These are phyloP conservation scores for Cutaneotrichosporon cyanovorans DNA, from an alignment of 1,284 basidiomycete species.

Conservation along the genomic window DNA sequence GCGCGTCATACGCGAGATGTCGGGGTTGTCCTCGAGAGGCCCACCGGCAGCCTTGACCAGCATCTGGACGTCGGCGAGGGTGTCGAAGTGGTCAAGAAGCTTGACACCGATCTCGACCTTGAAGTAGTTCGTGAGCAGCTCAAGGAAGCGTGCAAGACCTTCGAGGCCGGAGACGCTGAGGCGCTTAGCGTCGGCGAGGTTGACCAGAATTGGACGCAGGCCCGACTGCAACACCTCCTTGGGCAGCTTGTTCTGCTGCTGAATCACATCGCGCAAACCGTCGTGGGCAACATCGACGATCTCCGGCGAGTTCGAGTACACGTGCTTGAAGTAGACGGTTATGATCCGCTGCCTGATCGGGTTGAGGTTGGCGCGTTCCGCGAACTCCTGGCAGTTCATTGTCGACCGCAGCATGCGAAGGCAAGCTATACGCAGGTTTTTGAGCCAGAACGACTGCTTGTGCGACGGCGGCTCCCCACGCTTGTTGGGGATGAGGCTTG, in stretches of 20 bases:
- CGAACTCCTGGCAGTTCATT: conserved; percentile 90
- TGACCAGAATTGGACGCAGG: conserved; percentile 92
- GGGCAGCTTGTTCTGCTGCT: conserved; percentile 84
- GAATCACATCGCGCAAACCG: conserved; percentile 80
- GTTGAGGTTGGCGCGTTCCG: conserved; percentile 62
- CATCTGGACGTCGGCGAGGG: conserved; percentile 71
- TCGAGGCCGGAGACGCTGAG: conserved; percentile 91
- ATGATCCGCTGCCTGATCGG: conserved; percentile 79
- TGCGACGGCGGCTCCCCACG: conserved; percentile 62
- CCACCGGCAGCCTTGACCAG: conserved; percentile 69
- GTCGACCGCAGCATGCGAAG: conserved; percentile 88
- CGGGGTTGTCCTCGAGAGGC: conserved; percentile 79
- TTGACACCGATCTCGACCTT: conserved; percentile 99
- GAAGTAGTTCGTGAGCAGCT: conserved; percentile 97
- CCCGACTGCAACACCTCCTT: conserved; percentile 94
- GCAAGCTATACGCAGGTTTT: conserved; percentile 89
- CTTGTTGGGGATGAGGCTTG: conserved; percentile 55
- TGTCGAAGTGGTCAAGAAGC: conserved; percentile 88
- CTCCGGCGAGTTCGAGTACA: conserved; percentile 88
- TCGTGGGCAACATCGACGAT: conserved; percentile 95
- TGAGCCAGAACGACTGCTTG: conserved; percentile 74
- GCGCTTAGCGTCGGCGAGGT: conserved; percentile 90
- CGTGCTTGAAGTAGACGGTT: conserved; percentile 94
- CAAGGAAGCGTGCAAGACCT: conserved; percentile 88
- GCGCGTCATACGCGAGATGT: conserved; percentile 85